Evolutionary conservation across 1,139 yeast genomes (phyloP), one percentile per base, ranked within the genome.

Genomic region (Pneumocystis murina): DNA sequence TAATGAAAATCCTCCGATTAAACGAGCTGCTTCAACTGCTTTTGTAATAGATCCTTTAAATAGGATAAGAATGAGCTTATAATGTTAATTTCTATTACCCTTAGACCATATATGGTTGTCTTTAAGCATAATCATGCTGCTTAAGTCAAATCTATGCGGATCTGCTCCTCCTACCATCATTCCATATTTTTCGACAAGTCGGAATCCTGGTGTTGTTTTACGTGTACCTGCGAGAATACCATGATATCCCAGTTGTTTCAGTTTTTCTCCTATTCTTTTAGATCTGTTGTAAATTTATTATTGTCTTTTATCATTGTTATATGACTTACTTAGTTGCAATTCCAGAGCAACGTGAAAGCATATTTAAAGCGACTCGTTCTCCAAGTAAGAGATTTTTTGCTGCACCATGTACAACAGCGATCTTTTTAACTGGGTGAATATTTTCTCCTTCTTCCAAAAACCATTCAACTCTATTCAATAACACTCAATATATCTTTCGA

Each of bases 191-290:
- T 92, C 97, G 65, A 91, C 76, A 59, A 84, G 78, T 70, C 97
- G 82, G 68, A 91, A 80, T 0, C 97, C 97, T 0, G 97, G 97
- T 0, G 97, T 91, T n/a, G 97, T 91, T 74, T 91, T 91, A 71
- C 97, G 82, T 1, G 97, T 91, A n/a, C 97, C 97, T 0, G 97
- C 97, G 72, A 91, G 88, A 43, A 85, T 79, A 0, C 97, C 97
- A 2, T 77, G 77, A 73, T 84, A 91, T 0, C 95, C 95, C n/a
- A 82, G 76, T 59, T 81, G 76, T 66, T 83, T 81, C 0, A 96
- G 96, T 65, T 83, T 75, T 24, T 76, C 72, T 64, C 84, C 77
- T 14, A 91, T 81, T 39, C 77, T 75, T 63, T 77, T 76, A 0
- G 95, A 84, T 68, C 74, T 73, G 35, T 57, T 55, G 24, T 48